Evolutionary conservation across 1,284 basidiomycete genomes (phyloP), one percentile per base, ranked within the genome.

Genomic region (Microbotryum lychnidis-dioicae): DNA sequence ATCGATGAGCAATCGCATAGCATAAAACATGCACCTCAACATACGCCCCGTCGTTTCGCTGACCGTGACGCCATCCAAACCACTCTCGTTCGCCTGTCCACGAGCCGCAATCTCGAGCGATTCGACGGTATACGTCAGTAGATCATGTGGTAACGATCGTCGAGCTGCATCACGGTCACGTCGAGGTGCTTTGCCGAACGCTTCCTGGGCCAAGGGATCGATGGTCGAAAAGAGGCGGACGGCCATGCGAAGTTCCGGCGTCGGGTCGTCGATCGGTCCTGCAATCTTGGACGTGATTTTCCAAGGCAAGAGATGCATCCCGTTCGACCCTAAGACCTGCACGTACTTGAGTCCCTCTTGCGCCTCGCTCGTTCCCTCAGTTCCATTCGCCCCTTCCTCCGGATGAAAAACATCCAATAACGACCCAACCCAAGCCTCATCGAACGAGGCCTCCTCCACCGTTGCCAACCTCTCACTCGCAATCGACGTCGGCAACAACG

Each of bases 101-200:
- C 92, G 82, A 58, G 86, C 83, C 0, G 87, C 82, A 25, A 89
- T 82, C 76, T 97, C 93, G 58, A 89, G 81, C n/a, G 83, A 80
- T 2, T 85, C 79, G 51, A 97, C 81, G 0, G 91, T 92, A 73
- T 93, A 96, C 2, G 85, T 89, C n/a, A 94, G 79, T 42, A 96
- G 77, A 66, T 94, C 90, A 69, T 93, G 88, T 0, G 92, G 89
- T 3, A 97, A 78, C 71, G 93, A 93, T 42, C 37, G 37, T 42
- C 37, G 37, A 12, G 37, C 37, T 6, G 37, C 37, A 42, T 42
- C 37, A 16, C 37, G 37, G 16, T 42, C 37, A 10, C 37, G 37
- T 42, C 37, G 37, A 42, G 37, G 37, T 63, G 91, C 82, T 58
- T 37, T 48, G 4, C 50, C 52, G 27, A 53, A 58, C 21, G 62